phyloP scores from a whole-genome alignment of 1,284 basidiomycete genomes.

The Bondarzewia mesenterica region DNA sequence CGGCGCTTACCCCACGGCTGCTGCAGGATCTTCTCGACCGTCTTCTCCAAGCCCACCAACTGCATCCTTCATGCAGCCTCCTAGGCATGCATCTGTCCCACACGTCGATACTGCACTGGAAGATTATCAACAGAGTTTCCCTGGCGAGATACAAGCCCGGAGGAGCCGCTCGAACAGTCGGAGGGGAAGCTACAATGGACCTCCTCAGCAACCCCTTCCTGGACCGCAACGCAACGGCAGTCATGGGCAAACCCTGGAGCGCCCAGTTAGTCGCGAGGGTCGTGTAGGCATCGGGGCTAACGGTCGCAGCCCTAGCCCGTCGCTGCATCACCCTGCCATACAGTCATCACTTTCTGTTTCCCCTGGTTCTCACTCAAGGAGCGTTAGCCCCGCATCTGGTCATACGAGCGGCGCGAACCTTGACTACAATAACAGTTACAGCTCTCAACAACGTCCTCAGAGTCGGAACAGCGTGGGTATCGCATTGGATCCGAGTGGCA shows the following conservation, averaged over 20 bases:
- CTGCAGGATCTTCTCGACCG: constrained; percentile 50
- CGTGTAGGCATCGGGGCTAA: constrained; percentile 77
- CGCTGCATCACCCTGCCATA: constrained; percentile 6
- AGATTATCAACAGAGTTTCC: constrained; percentile 80
- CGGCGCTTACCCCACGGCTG: constrained; percentile 50
- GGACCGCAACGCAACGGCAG: constrained; percentile 16
- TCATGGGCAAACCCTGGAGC: constrained; percentile 32
- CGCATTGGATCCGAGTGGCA: constrained; percentile 67
- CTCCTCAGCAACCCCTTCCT: constrained; percentile 18
- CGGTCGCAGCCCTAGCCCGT: constrained; percentile 54
- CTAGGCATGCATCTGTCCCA: constrained; percentile 39
- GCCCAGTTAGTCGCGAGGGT: constrained; percentile 53
- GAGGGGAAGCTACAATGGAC: constrained; percentile 19
- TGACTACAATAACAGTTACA: constrained; percentile 8
- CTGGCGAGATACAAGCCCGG: constrained; percentile 66
- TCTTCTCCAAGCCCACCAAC: constrained; percentile 64
- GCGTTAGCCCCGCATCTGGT: constrained; percentile 33
- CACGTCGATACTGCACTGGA: constrained; percentile 65
- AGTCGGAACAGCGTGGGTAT: constrained; percentile 58
- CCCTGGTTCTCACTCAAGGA: constrained; percentile 36
- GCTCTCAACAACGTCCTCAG: constrained; percentile 21
- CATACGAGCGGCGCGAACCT: constrained; percentile 14
- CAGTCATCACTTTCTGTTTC: too few species aligned
- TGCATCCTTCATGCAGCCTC: constrained; percentile 70
- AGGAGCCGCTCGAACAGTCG: constrained; percentile 40